Conservation (phyloP, 2,329 filamentous ascomycete genomes). For the Ceratocystis diversiconidia region DNA sequence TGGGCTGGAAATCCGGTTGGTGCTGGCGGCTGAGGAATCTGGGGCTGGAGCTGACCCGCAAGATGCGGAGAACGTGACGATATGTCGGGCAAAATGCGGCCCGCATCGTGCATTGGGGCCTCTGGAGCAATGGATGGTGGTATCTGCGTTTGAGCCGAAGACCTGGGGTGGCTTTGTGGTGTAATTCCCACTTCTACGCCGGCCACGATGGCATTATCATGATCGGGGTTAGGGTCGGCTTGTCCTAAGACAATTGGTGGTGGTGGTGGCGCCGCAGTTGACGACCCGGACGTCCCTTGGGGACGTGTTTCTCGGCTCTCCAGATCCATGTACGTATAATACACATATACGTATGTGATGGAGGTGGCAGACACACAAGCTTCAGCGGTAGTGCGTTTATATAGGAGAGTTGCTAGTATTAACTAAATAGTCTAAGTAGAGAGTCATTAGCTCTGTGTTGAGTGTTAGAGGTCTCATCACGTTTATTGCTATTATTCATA, state of each 20-base stretch:
- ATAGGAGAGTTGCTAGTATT: too few relatives aligned
- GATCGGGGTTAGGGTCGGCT: background rate
- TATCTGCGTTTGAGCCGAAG: background rate
- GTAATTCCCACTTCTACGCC: background rate
- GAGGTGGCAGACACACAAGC: too few relatives aligned
- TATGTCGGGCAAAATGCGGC: background rate
- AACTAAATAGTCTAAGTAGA: too few relatives aligned
- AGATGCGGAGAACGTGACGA: constrained; percentile 28
- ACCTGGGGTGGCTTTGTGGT: background rate
- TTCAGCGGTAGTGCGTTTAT: too few relatives aligned
- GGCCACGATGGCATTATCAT: background rate
- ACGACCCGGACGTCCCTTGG: background rate
- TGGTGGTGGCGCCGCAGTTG: background rate
- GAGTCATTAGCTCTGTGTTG: too few relatives aligned
- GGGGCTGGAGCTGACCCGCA: constrained; percentile 30
- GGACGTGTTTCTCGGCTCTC: background rate
- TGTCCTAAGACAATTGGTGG: background rate
- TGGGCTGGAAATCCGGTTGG: background rate
- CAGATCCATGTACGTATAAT: background rate
- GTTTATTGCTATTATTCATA: too few relatives aligned
- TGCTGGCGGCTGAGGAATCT: background rate
- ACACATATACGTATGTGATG: too few relatives aligned
- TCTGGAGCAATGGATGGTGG: constrained; percentile 24
- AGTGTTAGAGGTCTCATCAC: too few relatives aligned
- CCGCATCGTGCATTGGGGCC: constrained; percentile 33